Percentiles rank a stretch among this genome's conserved stretches.
phyloP scores from a whole-genome alignment of 2,329 filamentous ascomycete species.

The Penicillium sp. region DNA sequence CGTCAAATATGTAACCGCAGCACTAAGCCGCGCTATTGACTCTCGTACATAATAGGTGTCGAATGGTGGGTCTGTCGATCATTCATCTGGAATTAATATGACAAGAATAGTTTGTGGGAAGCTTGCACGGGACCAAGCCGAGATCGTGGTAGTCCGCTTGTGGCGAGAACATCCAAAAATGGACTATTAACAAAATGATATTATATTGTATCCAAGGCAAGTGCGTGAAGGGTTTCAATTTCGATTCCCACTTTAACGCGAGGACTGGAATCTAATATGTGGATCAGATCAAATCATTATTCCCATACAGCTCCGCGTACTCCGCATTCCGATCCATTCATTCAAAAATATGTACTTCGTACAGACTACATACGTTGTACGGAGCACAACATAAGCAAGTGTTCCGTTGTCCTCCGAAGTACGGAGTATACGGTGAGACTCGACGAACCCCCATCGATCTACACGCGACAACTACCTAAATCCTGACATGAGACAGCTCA shows the following conservation, averaged over 20 bases:
- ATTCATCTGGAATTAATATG: neutral
- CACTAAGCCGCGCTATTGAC: conserved; percentile 19
- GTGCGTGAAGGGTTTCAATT: neutral
- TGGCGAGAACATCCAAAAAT: neutral
- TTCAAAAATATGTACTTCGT: neutral
- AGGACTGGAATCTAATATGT: neutral
- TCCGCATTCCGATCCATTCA: conserved; percentile 4
- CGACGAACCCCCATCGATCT: neutral
- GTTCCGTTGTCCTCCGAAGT: neutral
- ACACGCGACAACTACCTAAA: conserved; percentile 14
- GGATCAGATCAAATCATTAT: neutral
- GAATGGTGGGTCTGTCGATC: conserved; percentile 21
- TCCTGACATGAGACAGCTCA: conserved; percentile 26
- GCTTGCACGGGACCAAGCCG: neutral
- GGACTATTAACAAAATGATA: neutral
- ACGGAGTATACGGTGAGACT: neutral
- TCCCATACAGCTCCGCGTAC: conserved; percentile 6
- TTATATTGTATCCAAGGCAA: neutral
- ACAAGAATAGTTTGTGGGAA: conserved; percentile 15
- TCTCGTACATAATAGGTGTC: conserved; percentile 2
- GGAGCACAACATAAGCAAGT: neutral
- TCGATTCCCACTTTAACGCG: neutral
- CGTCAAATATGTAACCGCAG: conserved; percentile 4
- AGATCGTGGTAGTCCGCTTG: no score
- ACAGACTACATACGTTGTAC: neutral